These are phyloP conservation scores for Epicoccum sorghinum DNA, from an alignment of 2,329 filamentous ascomycete genomes.

Conservation along the genomic window DNA sequence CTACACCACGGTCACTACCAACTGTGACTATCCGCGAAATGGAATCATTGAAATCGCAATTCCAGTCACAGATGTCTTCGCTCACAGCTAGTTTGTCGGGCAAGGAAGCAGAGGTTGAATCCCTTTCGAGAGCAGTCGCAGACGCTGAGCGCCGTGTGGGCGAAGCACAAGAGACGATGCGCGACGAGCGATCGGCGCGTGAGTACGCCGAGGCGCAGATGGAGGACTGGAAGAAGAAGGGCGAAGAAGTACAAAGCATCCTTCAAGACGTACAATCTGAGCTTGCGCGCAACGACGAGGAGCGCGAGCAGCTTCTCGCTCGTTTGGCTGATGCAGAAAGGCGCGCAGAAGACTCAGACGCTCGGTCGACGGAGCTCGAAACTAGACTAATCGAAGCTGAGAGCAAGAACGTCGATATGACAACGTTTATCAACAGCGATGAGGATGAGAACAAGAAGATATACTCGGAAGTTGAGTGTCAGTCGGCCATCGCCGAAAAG, in stretches of 20 bases:
- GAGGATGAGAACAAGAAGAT: conserved; percentile 45
- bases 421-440: conserved; percentile 54
- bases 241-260: conserved; percentile 83
- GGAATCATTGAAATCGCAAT: conserved; percentile 87
- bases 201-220: conserved; percentile 78
- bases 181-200: conserved; percentile 73
- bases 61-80: conserved; percentile 92
- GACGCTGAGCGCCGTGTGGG: conserved; percentile 93
- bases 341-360: conserved; percentile 74
- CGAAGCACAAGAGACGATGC: conserved; percentile 80
- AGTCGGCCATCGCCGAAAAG: conserved; percentile 82
- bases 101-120: conserved; percentile 88
- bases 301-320: conserved; percentile 77
- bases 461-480: conserved; percentile 52
- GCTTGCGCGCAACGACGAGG: conserved; percentile 76
- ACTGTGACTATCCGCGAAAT: conserved; percentile 90
- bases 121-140: conserved; percentile 82
- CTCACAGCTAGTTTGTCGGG: conserved; percentile 89
- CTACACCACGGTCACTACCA: conserved; percentile 89
- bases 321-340: conserved; percentile 78
- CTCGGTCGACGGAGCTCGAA: conserved; percentile 73
- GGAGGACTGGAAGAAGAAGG: conserved; percentile 81
- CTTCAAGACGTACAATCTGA: conserved; percentile 82
- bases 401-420: conserved; percentile 76
- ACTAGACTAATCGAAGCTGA: conserved; percentile 56